A percentile compares a stretch with the other conserved stretches of the same genome.
These are phyloP conservation scores for Penicillium sp. DNA, from an alignment of 2,329 filamentous ascomycete species.

Conservation along the genomic window DNA sequence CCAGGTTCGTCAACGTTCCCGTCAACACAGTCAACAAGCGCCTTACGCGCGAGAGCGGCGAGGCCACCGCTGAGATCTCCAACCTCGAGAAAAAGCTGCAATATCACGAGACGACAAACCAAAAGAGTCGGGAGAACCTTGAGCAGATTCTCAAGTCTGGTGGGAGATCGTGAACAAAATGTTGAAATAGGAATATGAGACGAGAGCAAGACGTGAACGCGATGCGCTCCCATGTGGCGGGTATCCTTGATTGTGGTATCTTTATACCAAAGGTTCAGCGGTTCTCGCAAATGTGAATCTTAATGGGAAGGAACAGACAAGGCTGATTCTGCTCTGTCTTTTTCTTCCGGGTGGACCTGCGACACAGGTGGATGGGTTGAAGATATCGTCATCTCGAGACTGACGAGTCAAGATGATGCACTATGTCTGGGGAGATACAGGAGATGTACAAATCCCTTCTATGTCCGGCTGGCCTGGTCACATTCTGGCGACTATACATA, in stretches of 20 bases:
- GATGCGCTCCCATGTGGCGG: background rate
- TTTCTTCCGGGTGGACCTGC: background rate
- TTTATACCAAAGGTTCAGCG: background rate
- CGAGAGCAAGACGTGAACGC: background rate
- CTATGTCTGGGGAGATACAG: background rate
- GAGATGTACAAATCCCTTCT: background rate
- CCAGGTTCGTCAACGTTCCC: constrained; percentile 83
- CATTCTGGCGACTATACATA: constrained; percentile 3
- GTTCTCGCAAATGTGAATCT: background rate
- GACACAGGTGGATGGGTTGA: background rate
- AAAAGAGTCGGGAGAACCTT: constrained; percentile 89
- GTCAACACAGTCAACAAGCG: constrained; percentile 72
- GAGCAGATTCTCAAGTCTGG: constrained; percentile 76
- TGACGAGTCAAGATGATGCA: background rate
- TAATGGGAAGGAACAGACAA: background rate
- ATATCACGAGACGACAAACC: constrained; percentile 91
- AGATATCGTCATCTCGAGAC: background rate
- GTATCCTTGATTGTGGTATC: background rate
- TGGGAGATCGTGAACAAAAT: constrained; percentile 32
- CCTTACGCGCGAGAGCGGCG: constrained; percentile 70
- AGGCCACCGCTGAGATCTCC: constrained; percentile 73
- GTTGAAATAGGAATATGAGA: background rate
- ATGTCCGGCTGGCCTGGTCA: constrained; percentile 4
- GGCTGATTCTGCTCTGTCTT: background rate
- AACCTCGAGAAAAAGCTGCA: constrained; percentile 84